These are phyloP conservation scores for Rubus idaeus DNA, from an alignment of 306 rosid genomes.

Conservation along the genomic window DNA sequence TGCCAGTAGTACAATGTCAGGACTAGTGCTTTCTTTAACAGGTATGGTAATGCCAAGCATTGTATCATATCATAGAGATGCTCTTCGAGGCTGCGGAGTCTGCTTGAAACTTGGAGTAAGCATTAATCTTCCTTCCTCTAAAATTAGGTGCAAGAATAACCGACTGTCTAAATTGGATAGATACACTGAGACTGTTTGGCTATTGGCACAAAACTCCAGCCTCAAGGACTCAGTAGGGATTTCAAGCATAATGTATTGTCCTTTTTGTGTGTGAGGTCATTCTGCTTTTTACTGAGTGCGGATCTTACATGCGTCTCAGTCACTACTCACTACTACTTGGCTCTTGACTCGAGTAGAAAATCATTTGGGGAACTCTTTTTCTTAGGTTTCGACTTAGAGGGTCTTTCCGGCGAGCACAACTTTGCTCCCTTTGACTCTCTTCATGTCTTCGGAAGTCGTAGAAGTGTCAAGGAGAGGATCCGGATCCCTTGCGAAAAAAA, in stretches of 20 bases:
- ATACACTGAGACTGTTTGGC: background rate
- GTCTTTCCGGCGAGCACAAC: too few species aligned
- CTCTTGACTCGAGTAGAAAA: background rate
- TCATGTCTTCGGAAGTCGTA: too few species aligned
- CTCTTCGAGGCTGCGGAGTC: conserved; percentile 5
- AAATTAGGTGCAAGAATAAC: background rate
- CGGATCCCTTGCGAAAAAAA: background rate
- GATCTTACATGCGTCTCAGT: background rate
- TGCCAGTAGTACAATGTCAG: background rate
- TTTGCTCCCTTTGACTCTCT: too few species aligned
- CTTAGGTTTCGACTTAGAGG: too few species aligned
- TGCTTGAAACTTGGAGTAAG: background rate
- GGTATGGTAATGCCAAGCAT: background rate
- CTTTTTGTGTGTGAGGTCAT: background rate
- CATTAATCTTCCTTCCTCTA: background rate
- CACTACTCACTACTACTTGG: background rate
- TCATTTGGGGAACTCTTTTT: background rate
- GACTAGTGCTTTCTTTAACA: background rate
- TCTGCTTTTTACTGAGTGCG: background rate
- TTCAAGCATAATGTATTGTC: background rate
- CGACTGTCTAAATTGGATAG: background rate
- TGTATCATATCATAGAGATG: conserved; percentile 2
- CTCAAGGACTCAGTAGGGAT: background rate
- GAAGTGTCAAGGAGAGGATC: too few species aligned
- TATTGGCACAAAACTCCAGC: background rate